Evolutionary conservation across 371 early-diverging fungal genomes (phyloP).

Genomic region (Mucor lusitanicus): DNA sequence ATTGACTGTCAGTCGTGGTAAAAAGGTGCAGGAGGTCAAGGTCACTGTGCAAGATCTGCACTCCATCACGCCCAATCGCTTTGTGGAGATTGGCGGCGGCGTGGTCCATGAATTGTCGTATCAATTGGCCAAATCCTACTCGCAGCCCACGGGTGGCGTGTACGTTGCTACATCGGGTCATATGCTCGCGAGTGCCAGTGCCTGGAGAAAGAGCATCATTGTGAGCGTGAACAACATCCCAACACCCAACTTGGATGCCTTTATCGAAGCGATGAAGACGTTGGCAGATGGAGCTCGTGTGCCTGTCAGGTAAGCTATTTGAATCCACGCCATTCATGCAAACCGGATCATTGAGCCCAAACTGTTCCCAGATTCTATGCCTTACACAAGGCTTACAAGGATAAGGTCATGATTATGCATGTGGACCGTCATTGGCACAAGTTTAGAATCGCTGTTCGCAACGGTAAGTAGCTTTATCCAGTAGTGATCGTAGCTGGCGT

Average conservation of each 20-base stretch:
- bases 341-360: neutral
- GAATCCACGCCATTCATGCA: neutral
- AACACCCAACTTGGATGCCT: constrained; percentile 81
- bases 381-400: constrained; percentile 66
- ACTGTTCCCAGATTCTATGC: constrained; percentile 60
- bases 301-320: constrained; percentile 54
- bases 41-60: constrained; percentile 81
- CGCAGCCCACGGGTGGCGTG: constrained; percentile 77
- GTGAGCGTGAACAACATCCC: constrained; percentile 70
- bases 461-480: constrained; percentile 49
- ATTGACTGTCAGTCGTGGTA: constrained; percentile 74
- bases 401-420: constrained; percentile 78
- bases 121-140: constrained; percentile 81
- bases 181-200: constrained; percentile 68
- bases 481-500: neutral
- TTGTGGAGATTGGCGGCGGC: constrained; percentile 88
- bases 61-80: constrained; percentile 69
- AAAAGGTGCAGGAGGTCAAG: constrained; percentile 49
- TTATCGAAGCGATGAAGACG: constrained; percentile 65
- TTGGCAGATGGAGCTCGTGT: constrained; percentile 84
- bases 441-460: constrained; percentile 75
- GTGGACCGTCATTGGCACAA: constrained; percentile 88
- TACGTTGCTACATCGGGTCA: constrained; percentile 81
- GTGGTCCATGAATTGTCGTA: constrained; percentile 84
- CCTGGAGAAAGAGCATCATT: constrained; percentile 69